Base-by-base conservation (phyloP, 2,329 filamentous ascomycete genomes). In the Beauveria sp. region DNA sequence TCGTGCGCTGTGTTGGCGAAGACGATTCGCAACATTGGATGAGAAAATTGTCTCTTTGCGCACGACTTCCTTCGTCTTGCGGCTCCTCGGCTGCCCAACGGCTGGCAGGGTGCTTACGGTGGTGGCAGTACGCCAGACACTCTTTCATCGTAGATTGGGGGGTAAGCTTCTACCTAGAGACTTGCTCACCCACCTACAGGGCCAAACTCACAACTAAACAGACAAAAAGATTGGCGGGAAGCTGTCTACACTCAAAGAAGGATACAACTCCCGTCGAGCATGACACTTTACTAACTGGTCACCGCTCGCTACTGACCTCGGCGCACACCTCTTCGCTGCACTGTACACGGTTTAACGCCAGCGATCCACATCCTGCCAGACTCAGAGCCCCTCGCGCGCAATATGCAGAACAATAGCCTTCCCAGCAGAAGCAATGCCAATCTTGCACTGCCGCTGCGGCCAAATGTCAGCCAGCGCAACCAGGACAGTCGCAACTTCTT, bases 401-500 rank as follows among this genome's bases (percentile, higher is more conserved):
- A 34, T 3, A 63, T 63, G 62, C 62, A 63, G 14, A 52, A 26
- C 24, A 53, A 60, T 18, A 52, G 28, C 38, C 38, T 42, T 16
- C 46, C 57, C 22, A 61, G 57, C 48, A 61, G 46, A 43, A 61
- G 57, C 61, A 62, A 62, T 63, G 82, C 81, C 78, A 82, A 75
- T 69, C 71, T 83, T 72, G 80, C 78, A 64, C 73, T 83, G 42
- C 82, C 82, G 56, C 69, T 83, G 65, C 80, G 80, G 64, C 72
- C 77, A 60, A 75, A 63, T 60, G 72, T 71, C 63, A 79, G 80
- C 64, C 75, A 75, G 67, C 76, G 81, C 66, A 84, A 83, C 67
- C 78, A 81, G 70, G 79, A 82, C 61, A 83, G 81, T 68, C 77
- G 80, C 65, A 82, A 79, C 68, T 82, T 84, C 70, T 84, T 83